phyloP scores from a whole-genome alignment of 306 rosid genomes.

The Boehmeria nivea region DNA sequence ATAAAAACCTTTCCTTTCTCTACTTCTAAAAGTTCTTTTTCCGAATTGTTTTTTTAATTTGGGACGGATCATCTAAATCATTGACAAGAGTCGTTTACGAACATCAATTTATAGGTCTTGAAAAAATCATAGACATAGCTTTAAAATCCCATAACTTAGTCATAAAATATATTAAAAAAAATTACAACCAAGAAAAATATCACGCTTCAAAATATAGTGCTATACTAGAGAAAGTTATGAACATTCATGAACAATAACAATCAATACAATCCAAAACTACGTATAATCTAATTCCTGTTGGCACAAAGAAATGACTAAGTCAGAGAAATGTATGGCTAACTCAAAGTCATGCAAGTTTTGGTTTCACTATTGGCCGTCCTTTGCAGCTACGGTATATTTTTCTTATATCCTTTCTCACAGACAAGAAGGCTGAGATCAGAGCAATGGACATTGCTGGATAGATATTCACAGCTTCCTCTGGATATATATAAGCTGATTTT shows the following conservation, averaged over 20 bases:
- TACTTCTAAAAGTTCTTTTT: no score
- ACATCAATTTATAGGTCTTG: no score
- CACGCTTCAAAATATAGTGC: not conserved
- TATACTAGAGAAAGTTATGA: no score
- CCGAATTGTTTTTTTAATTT: no score
- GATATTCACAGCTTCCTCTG: slow-evolving; percentile 24
- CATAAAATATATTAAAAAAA: no score
- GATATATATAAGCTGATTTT: slow-evolving; percentile 27
- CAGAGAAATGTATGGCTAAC: no score
- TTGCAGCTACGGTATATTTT: slow-evolving; percentile 48
- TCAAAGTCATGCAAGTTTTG: slow-evolving; percentile 33
- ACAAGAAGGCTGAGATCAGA: slow-evolving; percentile 56
- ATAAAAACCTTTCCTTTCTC: no score
- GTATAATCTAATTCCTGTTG: not conserved
- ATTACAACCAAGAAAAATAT: no score
- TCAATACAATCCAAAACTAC: not conserved
- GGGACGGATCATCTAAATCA: no score
- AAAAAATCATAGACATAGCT: no score
- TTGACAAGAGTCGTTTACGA: no score
- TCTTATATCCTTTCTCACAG: slow-evolving; percentile 69
- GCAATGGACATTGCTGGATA: slow-evolving; percentile 59
- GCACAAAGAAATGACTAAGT: slow-evolving; percentile 1
- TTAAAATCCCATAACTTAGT: no score
- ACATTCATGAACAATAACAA: not conserved
- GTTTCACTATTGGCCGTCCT: slow-evolving; percentile 19